A percentile compares a stretch with the other conserved stretches of the same genome.
phyloP scores from a whole-genome alignment of 805 yeast genomes.

The Candida vartiovaarae region DNA sequence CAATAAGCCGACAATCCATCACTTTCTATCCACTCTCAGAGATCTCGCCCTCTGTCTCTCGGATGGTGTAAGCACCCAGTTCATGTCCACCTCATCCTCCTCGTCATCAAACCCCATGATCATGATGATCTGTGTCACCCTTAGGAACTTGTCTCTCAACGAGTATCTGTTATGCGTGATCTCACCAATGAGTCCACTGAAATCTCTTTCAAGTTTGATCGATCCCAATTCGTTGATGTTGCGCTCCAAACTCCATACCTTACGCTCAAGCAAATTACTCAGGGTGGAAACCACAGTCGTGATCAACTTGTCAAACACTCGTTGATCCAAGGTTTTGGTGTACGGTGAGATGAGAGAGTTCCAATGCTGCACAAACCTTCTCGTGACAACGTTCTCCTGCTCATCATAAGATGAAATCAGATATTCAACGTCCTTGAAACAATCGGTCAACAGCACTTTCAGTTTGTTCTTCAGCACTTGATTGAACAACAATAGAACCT shows the following conservation, averaged over 20 bases:
- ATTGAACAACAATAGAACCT: slow-evolving; percentile 37
- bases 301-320: slow-evolving; percentile 44
- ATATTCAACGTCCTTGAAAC: slow-evolving; percentile 26
- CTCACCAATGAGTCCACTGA: slow-evolving; percentile 65
- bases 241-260: slow-evolving; percentile 57
- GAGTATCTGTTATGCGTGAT: slow-evolving; percentile 67
- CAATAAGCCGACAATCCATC: neutral
- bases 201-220: slow-evolving; percentile 73
- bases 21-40: slow-evolving; percentile 39
- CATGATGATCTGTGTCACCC: slow-evolving; percentile 80
- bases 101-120: slow-evolving; percentile 77
- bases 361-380: slow-evolving; percentile 61
- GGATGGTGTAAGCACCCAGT: slow-evolving; percentile 73
- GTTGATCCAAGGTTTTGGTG: slow-evolving; percentile 45
- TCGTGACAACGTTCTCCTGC: slow-evolving; percentile 29
- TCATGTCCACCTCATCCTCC: slow-evolving; percentile 41
- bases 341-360: slow-evolving; percentile 57
- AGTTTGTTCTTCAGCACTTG: slow-evolving; percentile 40
- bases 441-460: slow-evolving; percentile 35
- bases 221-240: slow-evolving; percentile 80
- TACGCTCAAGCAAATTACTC: slow-evolving; percentile 54
- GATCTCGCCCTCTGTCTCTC: slow-evolving; percentile 62
- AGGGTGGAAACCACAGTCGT: slow-evolving; percentile 45
- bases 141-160: slow-evolving; percentile 68
- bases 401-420: slow-evolving; percentile 25